Base-by-base conservation (phyloP, 345 rosid genomes). In the Syzygium jambos region DNA sequence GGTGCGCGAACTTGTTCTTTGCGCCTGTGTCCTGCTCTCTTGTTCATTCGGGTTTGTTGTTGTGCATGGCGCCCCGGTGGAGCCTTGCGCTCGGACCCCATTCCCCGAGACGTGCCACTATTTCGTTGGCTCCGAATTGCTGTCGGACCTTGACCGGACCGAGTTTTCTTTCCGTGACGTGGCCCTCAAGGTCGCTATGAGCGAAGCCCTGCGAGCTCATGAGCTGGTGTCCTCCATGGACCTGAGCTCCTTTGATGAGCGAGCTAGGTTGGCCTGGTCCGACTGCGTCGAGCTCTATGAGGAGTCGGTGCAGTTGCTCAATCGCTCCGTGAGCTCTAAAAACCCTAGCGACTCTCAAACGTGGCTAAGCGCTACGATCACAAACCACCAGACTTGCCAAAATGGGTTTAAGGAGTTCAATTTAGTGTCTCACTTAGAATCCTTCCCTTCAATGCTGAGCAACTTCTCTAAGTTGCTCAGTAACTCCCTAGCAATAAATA, bases 231-330 rank as follows among this genome's bases (percentile, higher is more conserved):
- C 93, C 15, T 22, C 88, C 6, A 89, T 92, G 92, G 92, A 94
- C 86, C 54, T 85, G 80, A 89, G 86, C 52, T 92, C 93, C 51
- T 89, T 93, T 85, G 87, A 90, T 41, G 83, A 89, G 22, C 91
- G 85, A 52, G 93, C 96, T 87, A 93, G 85, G 89, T 63, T 89
- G 61, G 99, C 99, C 43, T 92, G 93, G 94, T 23, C 25, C 15
- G 98, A 97, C 78, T 97, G 98, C 86, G 55, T 92, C 84, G 96
- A 95, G 88, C 93, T 95, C 21, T 95, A 95, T 68, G 93, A 92
- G 52, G 95, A 95, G 85, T 85, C 96, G 17, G 65, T 95, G 29
- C 57, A 89, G 78, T 88, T 91, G 49, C 94, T 97, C 29, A 95
- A 93, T 85, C 92, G 86, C 17, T 94, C 98, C 11, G 73, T 92